A percentile compares a stretch with the other conserved stretches of the same genome.
Evolutionary conservation across 148 eudicot species (phyloP).

Genomic region (Nyssa sinensis): DNA sequence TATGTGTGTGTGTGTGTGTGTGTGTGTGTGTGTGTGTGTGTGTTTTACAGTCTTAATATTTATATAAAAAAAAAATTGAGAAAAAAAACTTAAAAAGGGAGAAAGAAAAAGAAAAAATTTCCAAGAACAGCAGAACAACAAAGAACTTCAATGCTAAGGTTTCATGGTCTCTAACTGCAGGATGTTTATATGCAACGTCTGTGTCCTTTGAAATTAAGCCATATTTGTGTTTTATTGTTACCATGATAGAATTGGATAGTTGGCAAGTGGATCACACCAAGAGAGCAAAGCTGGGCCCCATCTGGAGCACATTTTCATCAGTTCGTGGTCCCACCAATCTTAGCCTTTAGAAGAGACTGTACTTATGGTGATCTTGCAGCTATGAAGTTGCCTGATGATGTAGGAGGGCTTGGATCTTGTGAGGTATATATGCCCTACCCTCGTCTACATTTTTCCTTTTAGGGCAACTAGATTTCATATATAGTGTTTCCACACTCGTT

Average conservation of each 20-base stretch:
- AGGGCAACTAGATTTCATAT: background rate
- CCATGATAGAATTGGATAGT: constrained; percentile 61
- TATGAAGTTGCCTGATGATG: constrained; percentile 67
- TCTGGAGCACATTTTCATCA: constrained; percentile 68
- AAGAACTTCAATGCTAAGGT: no score
- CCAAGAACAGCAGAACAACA: no score
- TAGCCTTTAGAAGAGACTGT: constrained; percentile 57
- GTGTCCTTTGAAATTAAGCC: background rate
- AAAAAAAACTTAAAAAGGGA: no score
- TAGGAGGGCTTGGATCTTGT: constrained; percentile 54
- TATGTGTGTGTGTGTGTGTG: no score
- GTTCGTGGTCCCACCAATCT: constrained; percentile 76
- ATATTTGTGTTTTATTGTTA: background rate
- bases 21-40: no score
- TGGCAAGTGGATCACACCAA: constrained; percentile 77
- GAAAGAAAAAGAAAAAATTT: no score
- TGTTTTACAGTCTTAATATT: no score
- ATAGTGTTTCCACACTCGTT: background rate
- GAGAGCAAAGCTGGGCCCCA: constrained; percentile 80
- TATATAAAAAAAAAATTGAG: no score
- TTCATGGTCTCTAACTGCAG: no score
- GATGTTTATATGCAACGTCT: no score
- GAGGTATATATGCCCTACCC: constrained; percentile 60
- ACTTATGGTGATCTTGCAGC: constrained; percentile 78
- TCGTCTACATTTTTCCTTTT: background rate